Percentiles rank a stretch among this genome's conserved stretches.
Conservation (phyloP, 805 yeast genomes). For the Myxozyma monticola region DNA sequence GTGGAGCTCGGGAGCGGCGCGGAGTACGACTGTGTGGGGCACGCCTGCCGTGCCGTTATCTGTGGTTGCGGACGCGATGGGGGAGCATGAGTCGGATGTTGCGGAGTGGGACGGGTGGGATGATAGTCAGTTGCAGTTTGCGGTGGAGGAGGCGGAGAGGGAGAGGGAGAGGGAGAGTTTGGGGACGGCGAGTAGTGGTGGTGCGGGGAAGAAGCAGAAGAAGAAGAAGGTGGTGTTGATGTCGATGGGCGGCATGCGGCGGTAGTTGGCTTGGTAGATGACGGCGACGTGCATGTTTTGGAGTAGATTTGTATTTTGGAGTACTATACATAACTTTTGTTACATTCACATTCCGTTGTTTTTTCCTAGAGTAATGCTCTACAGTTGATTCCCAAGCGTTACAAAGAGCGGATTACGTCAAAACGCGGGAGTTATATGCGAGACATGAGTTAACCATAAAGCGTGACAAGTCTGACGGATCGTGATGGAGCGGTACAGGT, state of each 20-base stretch:
- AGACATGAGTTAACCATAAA: neutral
- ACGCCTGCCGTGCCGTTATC: slow-evolving; percentile 47
- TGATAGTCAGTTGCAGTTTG: slow-evolving; percentile 2
- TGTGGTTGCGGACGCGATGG: slow-evolving; percentile 36
- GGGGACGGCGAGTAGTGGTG: neutral
- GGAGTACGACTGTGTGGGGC: slow-evolving; percentile 71
- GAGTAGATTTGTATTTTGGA: neutral
- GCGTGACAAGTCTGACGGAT: neutral
- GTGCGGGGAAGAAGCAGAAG: slow-evolving; percentile 44
- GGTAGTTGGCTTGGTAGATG: slow-evolving; percentile 3
- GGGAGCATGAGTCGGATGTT: slow-evolving; percentile 44
- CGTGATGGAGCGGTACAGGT: neutral
- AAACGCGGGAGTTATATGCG: neutral
- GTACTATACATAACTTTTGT: neutral
- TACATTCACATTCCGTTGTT: neutral
- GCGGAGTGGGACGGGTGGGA: slow-evolving; percentile 43
- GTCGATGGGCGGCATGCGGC: slow-evolving; percentile 25
- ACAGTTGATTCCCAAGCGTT: neutral
- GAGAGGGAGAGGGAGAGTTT: slow-evolving; percentile 1
- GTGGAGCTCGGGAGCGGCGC: slow-evolving; percentile 34
- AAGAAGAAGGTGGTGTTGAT: slow-evolving; percentile 29
- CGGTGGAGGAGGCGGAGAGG: neutral
- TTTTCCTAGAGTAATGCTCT: neutral
- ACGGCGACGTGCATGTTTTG: too few relatives aligned
- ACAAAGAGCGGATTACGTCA: neutral